A percentile compares a stretch with the other conserved stretches of the same genome.
phyloP scores from a whole-genome alignment of 768 basidiomycete genomes.

The Tremella fuciformis region DNA sequence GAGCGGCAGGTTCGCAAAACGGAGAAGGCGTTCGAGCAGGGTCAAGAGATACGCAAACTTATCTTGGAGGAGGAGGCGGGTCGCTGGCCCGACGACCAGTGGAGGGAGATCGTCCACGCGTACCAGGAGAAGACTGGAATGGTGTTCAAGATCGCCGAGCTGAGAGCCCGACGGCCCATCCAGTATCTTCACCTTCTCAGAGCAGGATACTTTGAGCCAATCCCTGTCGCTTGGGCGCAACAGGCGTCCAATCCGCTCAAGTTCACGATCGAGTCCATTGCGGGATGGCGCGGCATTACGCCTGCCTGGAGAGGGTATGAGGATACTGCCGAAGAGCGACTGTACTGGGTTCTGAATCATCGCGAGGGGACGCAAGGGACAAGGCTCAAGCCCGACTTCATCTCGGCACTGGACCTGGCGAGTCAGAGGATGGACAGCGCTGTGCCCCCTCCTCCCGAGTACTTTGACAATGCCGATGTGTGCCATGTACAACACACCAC shows the following conservation, averaged over 20 bases:
- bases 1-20: constrained; percentile 6
- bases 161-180: constrained; percentile 14
- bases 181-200: constrained; percentile 24
- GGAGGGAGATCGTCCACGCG: constrained; percentile 14
- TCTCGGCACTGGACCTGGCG: constrained; percentile 22
- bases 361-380: constrained; percentile 12
- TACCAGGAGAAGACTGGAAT: constrained; percentile 30
- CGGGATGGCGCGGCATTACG: constrained; percentile 28
- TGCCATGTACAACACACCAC: constrained; percentile 25
- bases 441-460: constrained; percentile 22
- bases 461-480: constrained; percentile 17
- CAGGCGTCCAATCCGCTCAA: constrained; percentile 23
- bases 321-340: constrained; percentile 28
- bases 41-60: constrained; percentile 1
- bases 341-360: constrained; percentile 34
- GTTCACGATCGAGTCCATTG: constrained; percentile 19
- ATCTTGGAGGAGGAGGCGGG: constrained; percentile 23
- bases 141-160: constrained; percentile 21
- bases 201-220: constrained; percentile 32
- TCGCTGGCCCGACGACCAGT: constrained; percentile 20
- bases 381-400: constrained; percentile 24
- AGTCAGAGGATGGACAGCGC: constrained; percentile 20
- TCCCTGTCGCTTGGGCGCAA: constrained; percentile 28
- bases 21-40: background rate
- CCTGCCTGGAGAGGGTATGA: constrained; percentile 31